A percentile compares a stretch with the other conserved stretches of the same genome.
Evolutionary conservation across 345 rosid species (phyloP).

Genomic region (Stellera chamaejasme): DNA sequence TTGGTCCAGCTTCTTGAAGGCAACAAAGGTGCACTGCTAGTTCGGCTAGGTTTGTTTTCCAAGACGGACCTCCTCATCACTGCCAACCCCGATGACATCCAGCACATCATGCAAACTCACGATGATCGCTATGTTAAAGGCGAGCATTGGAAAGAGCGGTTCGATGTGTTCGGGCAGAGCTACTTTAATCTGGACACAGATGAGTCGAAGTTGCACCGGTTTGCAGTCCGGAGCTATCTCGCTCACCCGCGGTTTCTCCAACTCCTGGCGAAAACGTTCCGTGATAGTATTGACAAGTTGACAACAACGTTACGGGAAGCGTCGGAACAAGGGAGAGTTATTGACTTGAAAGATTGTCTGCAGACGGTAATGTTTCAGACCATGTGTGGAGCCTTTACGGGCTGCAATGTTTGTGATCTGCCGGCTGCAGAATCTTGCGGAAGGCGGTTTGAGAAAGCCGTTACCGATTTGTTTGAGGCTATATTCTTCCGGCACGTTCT

Average conservation of each 20-base stretch:
- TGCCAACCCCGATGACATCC: slow-evolving; percentile 5
- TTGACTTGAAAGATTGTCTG: slow-evolving; percentile 21
- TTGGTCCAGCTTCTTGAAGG: background rate
- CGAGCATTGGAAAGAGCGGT: background rate
- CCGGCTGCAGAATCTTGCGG: slow-evolving; percentile 6
- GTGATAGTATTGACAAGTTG: slow-evolving; percentile 5
- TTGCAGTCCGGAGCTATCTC: background rate
- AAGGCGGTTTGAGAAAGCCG: slow-evolving; percentile 5
- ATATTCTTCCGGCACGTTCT: slow-evolving; percentile 7
- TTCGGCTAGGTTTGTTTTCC: background rate
- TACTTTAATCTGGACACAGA: background rate
- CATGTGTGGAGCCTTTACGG: slow-evolving; percentile 2
- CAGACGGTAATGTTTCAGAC: slow-evolving; percentile 6
- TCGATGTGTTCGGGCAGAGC: background rate
- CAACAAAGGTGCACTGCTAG: background rate
- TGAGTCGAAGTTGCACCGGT: background rate
- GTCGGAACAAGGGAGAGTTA: background rate
- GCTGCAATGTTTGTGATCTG: background rate
- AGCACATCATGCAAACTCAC: background rate
- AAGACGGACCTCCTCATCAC: background rate
- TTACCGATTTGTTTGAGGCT: background rate
- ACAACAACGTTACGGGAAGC: background rate
- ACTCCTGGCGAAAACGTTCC: background rate
- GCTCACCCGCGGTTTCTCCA: slow-evolving; percentile 6
- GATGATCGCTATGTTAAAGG: too few relatives aligned